phyloP scores from a whole-genome alignment of 805 yeast species.

The Lipomyces yamanashiensis region DNA sequence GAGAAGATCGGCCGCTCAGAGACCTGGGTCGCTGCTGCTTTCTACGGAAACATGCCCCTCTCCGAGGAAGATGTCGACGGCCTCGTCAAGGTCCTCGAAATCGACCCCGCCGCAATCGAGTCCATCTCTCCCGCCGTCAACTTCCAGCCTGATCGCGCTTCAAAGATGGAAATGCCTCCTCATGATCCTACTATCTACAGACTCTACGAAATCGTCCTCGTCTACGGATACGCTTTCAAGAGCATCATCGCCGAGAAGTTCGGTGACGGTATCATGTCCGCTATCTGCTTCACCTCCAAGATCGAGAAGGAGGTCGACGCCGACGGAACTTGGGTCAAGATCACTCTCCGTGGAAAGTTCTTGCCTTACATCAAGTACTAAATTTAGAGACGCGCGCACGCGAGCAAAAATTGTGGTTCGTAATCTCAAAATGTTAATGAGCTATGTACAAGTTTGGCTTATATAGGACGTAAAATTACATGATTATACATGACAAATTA shows the following conservation, averaged over 20 bases:
- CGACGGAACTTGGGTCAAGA: constrained; percentile 38
- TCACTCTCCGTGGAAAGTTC: constrained; percentile 38
- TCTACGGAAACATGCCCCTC: constrained; percentile 39
- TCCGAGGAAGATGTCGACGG: constrained; percentile 33
- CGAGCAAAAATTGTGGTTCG: background rate
- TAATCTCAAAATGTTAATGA: background rate
- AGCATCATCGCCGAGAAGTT: constrained; percentile 35
- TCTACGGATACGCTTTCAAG: constrained; percentile 38
- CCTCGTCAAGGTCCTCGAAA: constrained; percentile 31
- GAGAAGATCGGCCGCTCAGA: constrained; percentile 36
- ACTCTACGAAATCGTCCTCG: constrained; percentile 36
- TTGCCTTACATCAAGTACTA: constrained; percentile 38
- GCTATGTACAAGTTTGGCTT: background rate
- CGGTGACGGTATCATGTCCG: constrained; percentile 39
- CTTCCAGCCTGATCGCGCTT: constrained; percentile 34
- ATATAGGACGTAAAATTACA: background rate
- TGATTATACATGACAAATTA: no score
- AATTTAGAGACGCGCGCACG: background rate
- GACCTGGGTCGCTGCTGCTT: constrained; percentile 37
- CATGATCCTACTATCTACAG: constrained; percentile 37
- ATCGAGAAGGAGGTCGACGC: constrained; percentile 37
- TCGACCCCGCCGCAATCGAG: constrained; percentile 26
- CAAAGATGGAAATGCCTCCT: constrained; percentile 30
- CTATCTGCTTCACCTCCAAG: constrained; percentile 37
- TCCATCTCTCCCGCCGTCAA: constrained; percentile 33